Conservation (phyloP, 176 grass and related monocot genomes). For the Triticum turgidum region DNA sequence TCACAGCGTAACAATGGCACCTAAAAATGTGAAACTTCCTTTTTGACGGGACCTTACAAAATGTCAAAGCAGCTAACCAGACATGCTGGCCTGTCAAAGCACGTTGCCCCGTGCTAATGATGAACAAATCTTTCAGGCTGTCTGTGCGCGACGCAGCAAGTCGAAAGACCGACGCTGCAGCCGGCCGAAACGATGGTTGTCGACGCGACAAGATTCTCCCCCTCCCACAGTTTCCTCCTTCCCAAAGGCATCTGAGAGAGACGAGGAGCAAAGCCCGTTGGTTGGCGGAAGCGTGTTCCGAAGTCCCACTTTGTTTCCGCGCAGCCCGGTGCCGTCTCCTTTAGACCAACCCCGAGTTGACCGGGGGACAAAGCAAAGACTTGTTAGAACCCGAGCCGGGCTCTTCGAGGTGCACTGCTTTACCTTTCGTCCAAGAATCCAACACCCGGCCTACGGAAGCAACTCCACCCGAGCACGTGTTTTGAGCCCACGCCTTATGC, state of each 20-base stretch:
- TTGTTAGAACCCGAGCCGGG: not conserved
- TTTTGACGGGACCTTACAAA: no score
- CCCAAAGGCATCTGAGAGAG: no score
- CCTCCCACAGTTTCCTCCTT: no score
- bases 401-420: not conserved
- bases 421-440: conserved; percentile 1
- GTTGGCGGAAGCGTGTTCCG: not conserved
- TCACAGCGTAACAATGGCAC: no score
- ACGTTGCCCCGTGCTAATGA: not conserved
- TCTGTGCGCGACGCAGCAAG: not conserved
- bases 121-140: not conserved
- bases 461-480: not conserved
- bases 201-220: no score
- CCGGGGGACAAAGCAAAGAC: not conserved
- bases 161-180: not conserved
- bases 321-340: not conserved
- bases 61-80: not conserved
- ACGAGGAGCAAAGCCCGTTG: not conserved
- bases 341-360: not conserved
- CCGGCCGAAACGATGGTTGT: not conserved
- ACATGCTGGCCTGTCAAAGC: not conserved
- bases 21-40: no score
- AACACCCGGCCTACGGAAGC: not conserved
- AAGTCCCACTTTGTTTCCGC: not conserved
- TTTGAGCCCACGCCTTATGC: not conserved